Base-by-base conservation (phyloP, 2,329 filamentous ascomycete genomes). In the Lasiodiplodia theobromae region DNA sequence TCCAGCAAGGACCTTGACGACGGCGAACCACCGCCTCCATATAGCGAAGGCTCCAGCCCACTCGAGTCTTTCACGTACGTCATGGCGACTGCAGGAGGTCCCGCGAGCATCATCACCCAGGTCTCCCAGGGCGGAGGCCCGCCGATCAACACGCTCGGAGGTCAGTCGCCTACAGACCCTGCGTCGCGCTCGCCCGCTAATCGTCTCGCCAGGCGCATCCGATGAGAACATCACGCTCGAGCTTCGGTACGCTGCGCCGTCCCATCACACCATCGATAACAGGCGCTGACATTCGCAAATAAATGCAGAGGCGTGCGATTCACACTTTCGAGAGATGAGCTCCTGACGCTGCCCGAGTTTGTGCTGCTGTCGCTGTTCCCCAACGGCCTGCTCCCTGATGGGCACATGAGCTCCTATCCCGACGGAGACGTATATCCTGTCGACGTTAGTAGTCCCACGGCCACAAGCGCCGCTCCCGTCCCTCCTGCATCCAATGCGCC, bases 31-130 rank as follows among this genome's bases (percentile, higher is more conserved):
- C 96, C 96, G 70, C 96, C 96, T 69, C 95, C 96, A 68, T 99
- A 99, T 81, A 94, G 92, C 73, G 95, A 98, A 88, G 94, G 95
- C 75, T 91, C 90, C 70, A 97, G 93, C 84, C 96, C 96, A 71
- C 89, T 99, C 79, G 88, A 92, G 70, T 93, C 93, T 69, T 99
- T 99, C 78, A 91, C 92, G 75, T 99, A 96, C 88, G 89, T 97
- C 80, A 99, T 99, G 96, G 94, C 96, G 83, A 92, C 94, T 80
- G 94, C 95, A 83, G 95, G 95, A 86, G 95, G 94, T 84, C 92
- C 94, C 75, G 91, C 94, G 85, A 98, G 96, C 88, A 97, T 99
- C 79, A 97, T 99, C 84, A 99, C 96, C 82, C 96, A 99, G 85
- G 96, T 99, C 75, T 94, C 97, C 79, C 96, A 99, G 82, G 92